These are phyloP conservation scores for Aspergillus homomorphus DNA, from an alignment of 495 filamentous ascomycete species.

Conservation along the genomic window DNA sequence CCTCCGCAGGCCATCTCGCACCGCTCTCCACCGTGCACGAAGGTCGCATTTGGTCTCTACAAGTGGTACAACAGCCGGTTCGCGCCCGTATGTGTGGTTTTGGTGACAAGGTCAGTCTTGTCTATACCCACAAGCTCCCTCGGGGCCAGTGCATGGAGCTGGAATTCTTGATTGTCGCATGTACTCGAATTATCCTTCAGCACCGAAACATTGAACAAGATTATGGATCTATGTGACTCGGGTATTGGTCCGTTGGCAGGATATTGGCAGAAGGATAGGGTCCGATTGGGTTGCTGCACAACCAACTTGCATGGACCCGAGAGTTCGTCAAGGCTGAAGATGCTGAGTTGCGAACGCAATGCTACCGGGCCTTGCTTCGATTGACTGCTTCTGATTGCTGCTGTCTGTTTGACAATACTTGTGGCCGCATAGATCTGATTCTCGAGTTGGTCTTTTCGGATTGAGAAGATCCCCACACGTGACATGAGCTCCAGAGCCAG, in stretches of 20 bases:
- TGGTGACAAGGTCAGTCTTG: conserved; percentile 77
- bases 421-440: neutral
- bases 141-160: neutral
- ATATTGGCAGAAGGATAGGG: neutral
- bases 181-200: neutral
- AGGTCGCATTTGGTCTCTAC: conserved; percentile 60
- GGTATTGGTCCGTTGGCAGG: neutral
- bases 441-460: neutral
- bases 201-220: neutral
- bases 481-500: neutral
- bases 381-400: neutral
- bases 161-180: neutral
- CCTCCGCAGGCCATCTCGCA: conserved; percentile 35
- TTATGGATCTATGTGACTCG: neutral
- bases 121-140: neutral
- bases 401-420: neutral
- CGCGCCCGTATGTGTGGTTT: conserved; percentile 98
- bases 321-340: neutral
- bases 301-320: neutral
- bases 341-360: neutral
- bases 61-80: conserved; percentile 87
- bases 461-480: neutral
- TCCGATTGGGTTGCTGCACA: neutral
- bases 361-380: neutral
- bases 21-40: conserved; percentile 41